These are phyloP conservation scores for Centella asiatica DNA, from an alignment of 129 eudicot species.

Conservation along the genomic window DNA sequence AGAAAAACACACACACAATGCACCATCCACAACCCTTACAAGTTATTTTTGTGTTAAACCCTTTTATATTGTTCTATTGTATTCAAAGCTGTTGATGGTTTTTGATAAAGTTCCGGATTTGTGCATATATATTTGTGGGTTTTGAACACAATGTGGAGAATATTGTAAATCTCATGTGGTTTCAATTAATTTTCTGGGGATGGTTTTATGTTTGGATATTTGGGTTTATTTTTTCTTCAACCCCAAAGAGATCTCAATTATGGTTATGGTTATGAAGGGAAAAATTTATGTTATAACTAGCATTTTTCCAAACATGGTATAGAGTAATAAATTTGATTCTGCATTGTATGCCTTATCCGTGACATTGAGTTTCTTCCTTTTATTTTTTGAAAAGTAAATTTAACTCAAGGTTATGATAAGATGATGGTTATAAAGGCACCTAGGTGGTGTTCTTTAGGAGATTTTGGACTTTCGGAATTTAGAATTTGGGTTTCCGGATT, in stretches of 20 bases:
- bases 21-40: background rate
- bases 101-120: background rate
- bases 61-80: background rate
- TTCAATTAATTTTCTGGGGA: no score
- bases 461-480: no score
- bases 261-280: no score
- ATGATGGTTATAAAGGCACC: background rate
- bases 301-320: no score
- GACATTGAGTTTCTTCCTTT: background rate
- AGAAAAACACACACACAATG: background rate
- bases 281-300: no score
- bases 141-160: background rate
- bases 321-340: background rate
- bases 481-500: background rate
- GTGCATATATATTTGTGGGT: background rate
- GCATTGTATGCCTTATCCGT: background rate
- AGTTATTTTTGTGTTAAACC: conserved; percentile 1
- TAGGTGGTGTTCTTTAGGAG: background rate
- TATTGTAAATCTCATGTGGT: no score
- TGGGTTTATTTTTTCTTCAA: no score
- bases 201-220: no score
- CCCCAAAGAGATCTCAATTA: no score
- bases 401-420: no score
- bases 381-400: no score
- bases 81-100: background rate